Percentiles rank a stretch among this genome's conserved stretches.
These are phyloP conservation scores for Populus tremula DNA, from an alignment of 345 rosid species.

Conservation along the genomic window DNA sequence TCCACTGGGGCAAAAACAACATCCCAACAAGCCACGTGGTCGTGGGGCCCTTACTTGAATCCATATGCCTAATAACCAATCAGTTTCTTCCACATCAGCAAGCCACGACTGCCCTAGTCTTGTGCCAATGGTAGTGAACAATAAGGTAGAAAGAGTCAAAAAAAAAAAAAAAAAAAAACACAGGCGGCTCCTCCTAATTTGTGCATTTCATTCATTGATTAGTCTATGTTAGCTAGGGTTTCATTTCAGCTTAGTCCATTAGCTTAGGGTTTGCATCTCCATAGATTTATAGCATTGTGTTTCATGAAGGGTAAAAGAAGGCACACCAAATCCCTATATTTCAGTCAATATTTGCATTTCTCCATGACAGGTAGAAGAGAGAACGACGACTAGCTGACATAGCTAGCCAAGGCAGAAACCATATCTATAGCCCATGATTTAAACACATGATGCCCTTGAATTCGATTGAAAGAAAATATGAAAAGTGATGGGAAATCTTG, in stretches of 20 bases:
- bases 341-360: neutral
- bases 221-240: neutral
- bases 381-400: neutral
- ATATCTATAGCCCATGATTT: neutral
- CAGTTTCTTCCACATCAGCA: constrained; percentile 4
- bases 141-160: neutral
- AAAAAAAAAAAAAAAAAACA: neutral
- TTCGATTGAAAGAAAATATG: neutral
- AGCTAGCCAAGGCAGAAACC: neutral
- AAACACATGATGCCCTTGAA: neutral
- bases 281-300: neutral
- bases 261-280: neutral
- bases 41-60: neutral
- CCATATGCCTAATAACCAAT: neutral
- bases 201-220: too few species aligned
- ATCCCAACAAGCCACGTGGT: constrained; percentile 18
- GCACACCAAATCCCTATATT: neutral
- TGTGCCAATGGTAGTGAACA: neutral
- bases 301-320: neutral
- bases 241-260: neutral
- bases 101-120: neutral
- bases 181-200: neutral
- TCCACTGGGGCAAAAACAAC: neutral
- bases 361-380: neutral
- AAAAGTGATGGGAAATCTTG: neutral